Evolutionary conservation across 1,284 basidiomycete genomes (phyloP), one percentile per base, ranked within the genome.

Genomic region (Mixia osmundae): DNA sequence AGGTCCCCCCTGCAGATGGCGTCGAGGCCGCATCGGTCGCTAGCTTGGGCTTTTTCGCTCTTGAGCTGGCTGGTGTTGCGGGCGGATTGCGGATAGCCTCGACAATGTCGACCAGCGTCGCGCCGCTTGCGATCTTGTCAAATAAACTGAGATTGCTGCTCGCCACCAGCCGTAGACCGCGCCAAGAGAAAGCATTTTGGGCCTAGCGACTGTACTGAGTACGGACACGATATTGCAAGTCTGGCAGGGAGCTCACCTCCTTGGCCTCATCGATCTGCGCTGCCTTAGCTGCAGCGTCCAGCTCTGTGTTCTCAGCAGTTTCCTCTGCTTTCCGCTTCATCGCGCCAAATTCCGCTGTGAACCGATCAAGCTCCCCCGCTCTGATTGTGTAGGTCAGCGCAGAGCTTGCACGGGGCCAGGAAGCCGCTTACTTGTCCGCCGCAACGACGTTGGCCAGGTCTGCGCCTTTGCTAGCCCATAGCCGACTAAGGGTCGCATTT

Each of bases 401-500:
- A 21, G 31, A 21, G 25, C 36, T 14, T 15, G 3, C 33, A 27
- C 16, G 16, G 24, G 11, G 19, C 19, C 18, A 26, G 18, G 20
- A 16, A 19, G 2, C 8, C 11, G 35, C 43, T 25, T 21, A 44
- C 40, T 25, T 31, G 4, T 41, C 24, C 2, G 37, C 36, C 24
- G 44, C 38, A 20, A 40, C 35, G 30, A 43, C 37, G n/a, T 34
- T 46, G 11, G 46, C 36, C 7, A 45, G 28, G 1, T 29, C 34
- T 11, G 39, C 44, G 27, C 29, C 11, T 24, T 47, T 42, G 15
- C 35, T 36, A 16, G 22, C 24, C 49, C 49, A 50, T 3, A 44
- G 28, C 7, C 38, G 28, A 9, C 38, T 36, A 11, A 50, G 25
- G 8, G 31, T 30, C 6, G 43, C 22, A 16, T 46, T 50, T 0